Percentiles rank a stretch among this genome's conserved stretches.
phyloP scores from a whole-genome alignment of 78 protist species.

The Isochrysis galbana region DNA sequence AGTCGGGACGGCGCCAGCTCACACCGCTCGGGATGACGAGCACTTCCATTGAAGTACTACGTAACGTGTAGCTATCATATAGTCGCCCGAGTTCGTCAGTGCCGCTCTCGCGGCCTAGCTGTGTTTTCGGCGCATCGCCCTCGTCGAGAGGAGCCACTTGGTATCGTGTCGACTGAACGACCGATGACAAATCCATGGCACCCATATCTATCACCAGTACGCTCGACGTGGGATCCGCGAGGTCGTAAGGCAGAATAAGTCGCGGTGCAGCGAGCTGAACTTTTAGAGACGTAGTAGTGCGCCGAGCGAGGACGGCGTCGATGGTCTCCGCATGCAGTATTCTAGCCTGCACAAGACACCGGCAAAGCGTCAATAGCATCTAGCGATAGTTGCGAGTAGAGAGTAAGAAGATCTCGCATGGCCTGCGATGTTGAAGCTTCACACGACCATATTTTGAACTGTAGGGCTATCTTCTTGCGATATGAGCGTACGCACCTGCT shows the following conservation, averaged over 20 bases:
- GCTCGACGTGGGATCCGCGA: background rate
- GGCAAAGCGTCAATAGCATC: too few species aligned
- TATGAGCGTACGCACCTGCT: background rate
- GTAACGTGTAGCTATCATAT: background rate
- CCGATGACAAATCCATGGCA: background rate
- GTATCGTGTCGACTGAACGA: too few species aligned
- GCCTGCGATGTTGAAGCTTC: too few species aligned
- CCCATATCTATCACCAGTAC: conserved; percentile 4
- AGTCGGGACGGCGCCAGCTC: background rate
- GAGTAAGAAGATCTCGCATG: too few species aligned
- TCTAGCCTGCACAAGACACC: too few species aligned
- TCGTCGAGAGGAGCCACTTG: too few species aligned
- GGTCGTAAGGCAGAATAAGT: background rate
- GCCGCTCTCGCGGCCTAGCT: too few species aligned
- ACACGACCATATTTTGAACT: too few species aligned
- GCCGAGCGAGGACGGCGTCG: background rate
- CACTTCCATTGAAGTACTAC: background rate
- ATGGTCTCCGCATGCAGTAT: background rate
- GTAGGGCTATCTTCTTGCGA: too few species aligned
- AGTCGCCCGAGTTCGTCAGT: background rate
- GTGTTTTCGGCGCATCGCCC: too few species aligned
- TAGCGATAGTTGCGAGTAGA: too few species aligned
- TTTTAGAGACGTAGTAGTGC: background rate
- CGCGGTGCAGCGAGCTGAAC: background rate
- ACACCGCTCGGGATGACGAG: background rate